Conservation (phyloP, 257 asterid species). For the Craterostigma plantagineum region DNA sequence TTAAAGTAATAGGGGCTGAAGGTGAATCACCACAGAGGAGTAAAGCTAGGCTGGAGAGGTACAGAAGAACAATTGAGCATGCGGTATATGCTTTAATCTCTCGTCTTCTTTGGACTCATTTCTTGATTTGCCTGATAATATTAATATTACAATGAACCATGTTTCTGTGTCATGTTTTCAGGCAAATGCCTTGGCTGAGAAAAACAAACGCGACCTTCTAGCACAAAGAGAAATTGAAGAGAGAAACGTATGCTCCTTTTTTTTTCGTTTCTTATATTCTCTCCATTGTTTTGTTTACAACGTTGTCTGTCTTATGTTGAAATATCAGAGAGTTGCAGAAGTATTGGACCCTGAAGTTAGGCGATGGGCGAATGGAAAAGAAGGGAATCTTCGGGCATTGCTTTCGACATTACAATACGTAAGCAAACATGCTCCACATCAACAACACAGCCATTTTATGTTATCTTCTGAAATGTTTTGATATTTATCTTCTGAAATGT, state of each 20-base stretch:
- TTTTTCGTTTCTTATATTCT: neutral
- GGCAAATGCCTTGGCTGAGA: constrained; percentile 95
- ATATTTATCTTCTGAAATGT: neutral
- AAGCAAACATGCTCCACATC: neutral
- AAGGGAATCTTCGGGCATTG: constrained; percentile 4
- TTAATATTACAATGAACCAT: constrained; percentile 5
- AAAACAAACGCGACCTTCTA: constrained; percentile 80
- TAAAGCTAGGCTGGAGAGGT: constrained; percentile 89
- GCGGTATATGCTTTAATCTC: constrained; percentile 45
- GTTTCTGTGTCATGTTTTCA: constrained; percentile 20
- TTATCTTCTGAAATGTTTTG: neutral
- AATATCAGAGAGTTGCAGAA: constrained; percentile 87
- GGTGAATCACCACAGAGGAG: constrained; percentile 80
- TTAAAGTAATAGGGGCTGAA: constrained; percentile 44
- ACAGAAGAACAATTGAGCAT: constrained; percentile 81
- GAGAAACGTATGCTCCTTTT: constrained; percentile 41
- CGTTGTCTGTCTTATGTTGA: no score
- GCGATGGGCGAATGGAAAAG: constrained; percentile 92
- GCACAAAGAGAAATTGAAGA: constrained; percentile 82
- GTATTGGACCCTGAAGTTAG: constrained; percentile 71
- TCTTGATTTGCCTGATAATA: constrained; percentile 3
- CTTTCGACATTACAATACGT: neutral
- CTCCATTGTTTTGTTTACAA: neutral
- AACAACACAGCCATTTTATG: neutral
- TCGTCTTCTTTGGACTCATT: constrained; percentile 1